Conservation (phyloP, 202 grass and related monocot genomes). For the Brachypodium distachyon region DNA sequence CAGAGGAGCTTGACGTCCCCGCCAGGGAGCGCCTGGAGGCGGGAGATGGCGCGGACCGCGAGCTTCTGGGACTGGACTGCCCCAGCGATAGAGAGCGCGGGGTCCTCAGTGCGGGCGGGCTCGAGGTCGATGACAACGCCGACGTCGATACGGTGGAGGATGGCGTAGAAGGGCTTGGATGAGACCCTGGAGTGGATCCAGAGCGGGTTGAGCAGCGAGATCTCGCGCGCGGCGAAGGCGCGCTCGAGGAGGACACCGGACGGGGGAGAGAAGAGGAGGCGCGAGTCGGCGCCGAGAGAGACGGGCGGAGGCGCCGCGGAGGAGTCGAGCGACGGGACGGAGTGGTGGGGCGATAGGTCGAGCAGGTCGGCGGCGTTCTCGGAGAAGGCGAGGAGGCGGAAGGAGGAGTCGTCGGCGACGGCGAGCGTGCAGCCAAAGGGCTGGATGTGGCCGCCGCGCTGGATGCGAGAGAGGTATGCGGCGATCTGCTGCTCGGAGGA, state of each 20-base stretch:
- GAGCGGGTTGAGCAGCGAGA: constrained; percentile 79
- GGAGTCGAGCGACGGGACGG: constrained; percentile 72
- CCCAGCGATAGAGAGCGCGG: constrained; percentile 70
- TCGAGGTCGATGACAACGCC: constrained; percentile 97
- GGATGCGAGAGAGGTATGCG: constrained; percentile 92
- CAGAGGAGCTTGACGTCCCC: constrained; percentile 79
- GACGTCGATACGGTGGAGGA: constrained; percentile 83
- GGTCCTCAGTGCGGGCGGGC: constrained; percentile 74
- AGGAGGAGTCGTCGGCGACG: constrained; percentile 73
- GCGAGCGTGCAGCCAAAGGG: constrained; percentile 90
- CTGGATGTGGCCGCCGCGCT: constrained; percentile 89
- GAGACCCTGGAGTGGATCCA: constrained; percentile 90
- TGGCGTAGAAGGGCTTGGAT: constrained; percentile 83
- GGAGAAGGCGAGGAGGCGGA: constrained; percentile 74
- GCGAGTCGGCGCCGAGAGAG: constrained; percentile 62
- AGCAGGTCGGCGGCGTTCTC: constrained; percentile 88
- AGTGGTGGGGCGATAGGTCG: constrained; percentile 74
- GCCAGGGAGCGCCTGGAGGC: constrained; percentile 74
- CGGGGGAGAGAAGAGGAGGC: constrained; percentile 67
- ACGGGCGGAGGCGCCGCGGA: constrained; percentile 19
- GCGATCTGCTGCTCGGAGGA: constrained; percentile 89
- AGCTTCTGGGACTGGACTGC: constrained; percentile 94
- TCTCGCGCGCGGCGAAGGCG: constrained; percentile 74
- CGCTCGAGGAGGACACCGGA: constrained; percentile 51
- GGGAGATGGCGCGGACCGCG: constrained; percentile 86